Base-by-base conservation (phyloP, 495 filamentous ascomycete species). In the Penicillium coprophilum region DNA sequence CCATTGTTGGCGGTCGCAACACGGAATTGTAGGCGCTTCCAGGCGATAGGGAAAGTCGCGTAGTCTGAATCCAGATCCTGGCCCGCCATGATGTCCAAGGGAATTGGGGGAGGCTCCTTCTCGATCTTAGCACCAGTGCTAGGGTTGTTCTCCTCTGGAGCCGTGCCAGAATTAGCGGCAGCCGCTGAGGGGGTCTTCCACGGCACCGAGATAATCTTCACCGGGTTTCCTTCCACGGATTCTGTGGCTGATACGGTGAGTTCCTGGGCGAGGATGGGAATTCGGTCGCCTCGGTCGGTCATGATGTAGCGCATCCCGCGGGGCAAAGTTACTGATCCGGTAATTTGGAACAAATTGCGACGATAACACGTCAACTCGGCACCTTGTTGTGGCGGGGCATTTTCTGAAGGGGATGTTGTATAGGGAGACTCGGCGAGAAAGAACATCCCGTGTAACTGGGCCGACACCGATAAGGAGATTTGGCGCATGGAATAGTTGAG, bases 391-490 rank as follows among this genome's bases (percentile, higher is more conserved):
- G 91, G 88, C 8, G 87, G 77, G 38, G 80, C 74, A 47, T 81
- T 80, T 45, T 85, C 83, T 58, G 90, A 85, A 52, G 80, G 82
- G 30, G 82, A 77, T 38, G 81, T 80, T 23, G 89, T 83, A 71
- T 81, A 83, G 13, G 90, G 87, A 58, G 92, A 75, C 74, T 96
- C 92, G 47, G 92, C 91, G 6, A 96, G 82, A 64, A 94, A 96
- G 75, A 96, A 96, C 90, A 95, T 96, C 75, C 92, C 92, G 66
- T 94, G 90, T 30, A 96, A 74, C 70, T 95, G 92, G 41, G 90
- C 91, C 9, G 87, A 83, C 67, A 96, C 84, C 31, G 81, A 80
- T 21, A 91, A 67, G 6, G 76, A 77, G 7, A 79, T 74, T 64
- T 82, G 70, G 50, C 83, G 79, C 69, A 83, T 77, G 58, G 82